phyloP scores from a whole-genome alignment of 164 flowering plant genomes.

The Euptelea pleiosperma region DNA sequence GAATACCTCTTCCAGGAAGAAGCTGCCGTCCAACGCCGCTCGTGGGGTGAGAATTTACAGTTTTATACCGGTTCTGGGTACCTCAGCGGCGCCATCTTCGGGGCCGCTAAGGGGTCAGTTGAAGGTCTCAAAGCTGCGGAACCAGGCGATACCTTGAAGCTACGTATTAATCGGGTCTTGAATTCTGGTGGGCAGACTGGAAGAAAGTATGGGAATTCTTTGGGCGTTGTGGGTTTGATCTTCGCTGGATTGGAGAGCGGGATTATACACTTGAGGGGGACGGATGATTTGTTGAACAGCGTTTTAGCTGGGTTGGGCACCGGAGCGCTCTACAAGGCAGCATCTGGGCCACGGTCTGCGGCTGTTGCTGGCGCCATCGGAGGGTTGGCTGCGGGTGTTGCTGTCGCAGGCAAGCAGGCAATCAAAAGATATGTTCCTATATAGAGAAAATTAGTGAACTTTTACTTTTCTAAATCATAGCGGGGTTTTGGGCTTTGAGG shows the following conservation, averaged over 20 bases:
- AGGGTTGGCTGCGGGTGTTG: conserved; percentile 56
- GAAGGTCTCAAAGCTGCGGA: conserved; percentile 49
- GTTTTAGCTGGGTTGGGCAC: conserved; percentile 79
- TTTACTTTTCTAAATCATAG: neutral
- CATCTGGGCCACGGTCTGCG: conserved; percentile 65
- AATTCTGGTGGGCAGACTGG: conserved; percentile 50
- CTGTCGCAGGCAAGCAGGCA: conserved; percentile 60
- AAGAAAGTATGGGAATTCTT: conserved; percentile 37
- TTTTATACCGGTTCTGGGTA: conserved; percentile 55
- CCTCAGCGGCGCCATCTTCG: conserved; percentile 41
- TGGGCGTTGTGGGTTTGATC: conserved; percentile 55
- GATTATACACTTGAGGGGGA: conserved; percentile 35
- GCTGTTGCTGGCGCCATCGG: conserved; percentile 79
- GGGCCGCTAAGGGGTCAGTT: conserved; percentile 42
- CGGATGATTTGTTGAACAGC: conserved; percentile 56
- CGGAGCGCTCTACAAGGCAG: conserved; percentile 69
- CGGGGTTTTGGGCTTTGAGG: neutral
- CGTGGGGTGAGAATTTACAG: conserved; percentile 53
- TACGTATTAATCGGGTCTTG: conserved; percentile 47
- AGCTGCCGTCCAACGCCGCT: conserved; percentile 43
- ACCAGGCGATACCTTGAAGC: conserved; percentile 46
- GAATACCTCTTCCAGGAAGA: conserved; percentile 61
- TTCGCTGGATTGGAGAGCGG: conserved; percentile 69
- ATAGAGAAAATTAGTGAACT: conserved; percentile 3
- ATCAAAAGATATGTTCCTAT: conserved; percentile 69